phyloP scores from a whole-genome alignment of 305 asterid genomes.

The Ruellia speciosa region DNA sequence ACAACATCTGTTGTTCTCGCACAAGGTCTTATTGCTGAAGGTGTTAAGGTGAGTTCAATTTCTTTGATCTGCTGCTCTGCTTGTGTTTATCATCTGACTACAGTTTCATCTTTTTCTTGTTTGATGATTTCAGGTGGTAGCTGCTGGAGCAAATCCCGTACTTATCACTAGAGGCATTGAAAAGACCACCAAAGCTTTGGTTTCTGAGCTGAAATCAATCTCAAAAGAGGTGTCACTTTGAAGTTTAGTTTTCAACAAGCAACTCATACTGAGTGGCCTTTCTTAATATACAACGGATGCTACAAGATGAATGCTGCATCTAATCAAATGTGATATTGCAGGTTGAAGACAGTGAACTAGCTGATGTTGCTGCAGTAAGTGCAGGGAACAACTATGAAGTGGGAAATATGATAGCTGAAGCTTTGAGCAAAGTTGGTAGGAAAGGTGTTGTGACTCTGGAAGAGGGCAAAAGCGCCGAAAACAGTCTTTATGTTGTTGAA shows the following conservation, averaged over 20 bases:
- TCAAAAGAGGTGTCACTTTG: slow-evolving; percentile 65
- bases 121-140: slow-evolving; percentile 59
- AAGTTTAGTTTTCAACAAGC: not conserved
- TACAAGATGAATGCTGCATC: not conserved
- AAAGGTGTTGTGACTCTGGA: slow-evolving; percentile 94
- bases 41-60: slow-evolving; percentile 61
- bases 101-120: not conserved
- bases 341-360: slow-evolving; percentile 89
- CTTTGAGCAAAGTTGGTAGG: slow-evolving; percentile 86
- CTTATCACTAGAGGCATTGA: slow-evolving; percentile 91
- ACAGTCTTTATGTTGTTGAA: slow-evolving; percentile 71
- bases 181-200: slow-evolving; percentile 84
- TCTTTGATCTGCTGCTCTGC: not conserved
- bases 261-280: too few relatives aligned
- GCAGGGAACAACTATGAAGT: slow-evolving; percentile 91
- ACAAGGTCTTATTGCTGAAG: slow-evolving; percentile 91
- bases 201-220: slow-evolving; percentile 64
- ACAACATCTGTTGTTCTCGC: slow-evolving; percentile 98
- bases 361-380: slow-evolving; percentile 95
- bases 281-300: too few relatives aligned
- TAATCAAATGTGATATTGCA: slow-evolving; percentile 22
- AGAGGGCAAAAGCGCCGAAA: slow-evolving; percentile 85
- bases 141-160: slow-evolving; percentile 97
- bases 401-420: slow-evolving; percentile 84
- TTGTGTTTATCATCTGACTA: not conserved